Base-by-base conservation (phyloP, 352 stramenopile genomes). In the Phytophthora nicotianae region DNA sequence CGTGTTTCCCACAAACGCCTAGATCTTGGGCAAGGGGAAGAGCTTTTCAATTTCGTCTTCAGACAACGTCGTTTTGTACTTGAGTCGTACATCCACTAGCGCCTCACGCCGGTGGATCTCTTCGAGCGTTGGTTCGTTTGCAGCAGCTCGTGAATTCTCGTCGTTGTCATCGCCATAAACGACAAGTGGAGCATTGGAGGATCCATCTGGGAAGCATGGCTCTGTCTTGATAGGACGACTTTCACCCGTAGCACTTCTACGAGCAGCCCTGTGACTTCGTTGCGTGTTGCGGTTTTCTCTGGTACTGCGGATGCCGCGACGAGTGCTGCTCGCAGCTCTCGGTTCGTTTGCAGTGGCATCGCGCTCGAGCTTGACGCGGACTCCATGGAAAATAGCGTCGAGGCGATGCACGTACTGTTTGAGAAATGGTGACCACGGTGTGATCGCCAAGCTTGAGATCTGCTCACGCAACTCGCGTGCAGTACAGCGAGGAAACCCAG, bases 131-230 rank as follows among this genome's bases (percentile, higher is more conserved):
- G 17, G 40, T 17, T 49, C 13, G 5, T 17, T 29, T 4, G 42
- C 3, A 19, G n/a, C 4, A 6, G 0, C 40, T 46, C 17, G 40
- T n/a, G 11, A 7, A 4, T 46, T 17, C 8, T 46, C 19, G 21
- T 32, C 20, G 21, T n/a, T 21, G 8, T 49, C 20, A n/a, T n/a
- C n/a, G n/a, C 7, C 21, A 49, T n/a, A 49, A 19, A 49, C 21
- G 1, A 26, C 3, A 9, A 49, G 21, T 7, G 42, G 42, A 3
- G 42, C 20, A 19, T 19, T 17, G 9, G 8, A 2, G 19, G 42
- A 49, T 5, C 42, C 42, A 49, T 49, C 42, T 10, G 42, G 42
- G 27, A 49, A 49, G n/a, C 13, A 7, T 7, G 20, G 42, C 20
- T 49, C 42, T 3, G 9, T 32, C 42, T 49, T 49, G 10, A 46